phyloP scores from a whole-genome alignment of 192 early-diverging fungal genomes.

The Pilaira anomala region DNA sequence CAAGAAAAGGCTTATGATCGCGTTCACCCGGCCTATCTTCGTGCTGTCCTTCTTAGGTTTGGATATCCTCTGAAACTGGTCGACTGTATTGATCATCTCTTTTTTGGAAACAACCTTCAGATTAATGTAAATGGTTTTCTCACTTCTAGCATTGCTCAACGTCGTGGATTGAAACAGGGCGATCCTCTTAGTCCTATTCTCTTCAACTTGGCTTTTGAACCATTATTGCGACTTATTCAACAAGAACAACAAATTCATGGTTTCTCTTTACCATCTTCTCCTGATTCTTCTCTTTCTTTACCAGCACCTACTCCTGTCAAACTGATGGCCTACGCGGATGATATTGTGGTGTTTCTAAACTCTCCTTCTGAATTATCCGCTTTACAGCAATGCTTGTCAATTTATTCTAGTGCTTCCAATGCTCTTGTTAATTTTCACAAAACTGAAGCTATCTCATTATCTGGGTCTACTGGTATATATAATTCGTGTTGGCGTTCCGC shows the following conservation, averaged over 20 bases:
- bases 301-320: neutral
- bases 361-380: neutral
- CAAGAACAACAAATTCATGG: neutral
- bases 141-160: neutral
- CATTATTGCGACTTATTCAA: constrained; percentile 10
- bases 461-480: neutral
- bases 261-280: neutral
- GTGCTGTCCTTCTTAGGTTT: constrained; percentile 1
- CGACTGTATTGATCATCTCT: constrained; percentile 6
- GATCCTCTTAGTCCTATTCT: constrained; percentile 29
- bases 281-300: neutral
- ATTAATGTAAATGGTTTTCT: constrained; percentile 24
- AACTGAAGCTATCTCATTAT: neutral
- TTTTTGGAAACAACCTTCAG: constrained; percentile 19
- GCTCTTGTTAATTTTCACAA: constrained; percentile 5
- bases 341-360: constrained; percentile 2
- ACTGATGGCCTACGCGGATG: too few species aligned
- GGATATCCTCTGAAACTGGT: constrained; percentile 9
- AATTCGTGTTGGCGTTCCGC: neutral
- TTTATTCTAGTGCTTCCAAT: constrained; percentile 3
- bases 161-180: constrained; percentile 27
- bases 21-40: constrained; percentile 15
- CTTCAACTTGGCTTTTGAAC: constrained; percentile 30
- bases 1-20: too few species aligned
- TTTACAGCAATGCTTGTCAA: neutral